Base-by-base conservation (phyloP, 371 early-diverging fungal species). In the Chytridium lagenaria region DNA sequence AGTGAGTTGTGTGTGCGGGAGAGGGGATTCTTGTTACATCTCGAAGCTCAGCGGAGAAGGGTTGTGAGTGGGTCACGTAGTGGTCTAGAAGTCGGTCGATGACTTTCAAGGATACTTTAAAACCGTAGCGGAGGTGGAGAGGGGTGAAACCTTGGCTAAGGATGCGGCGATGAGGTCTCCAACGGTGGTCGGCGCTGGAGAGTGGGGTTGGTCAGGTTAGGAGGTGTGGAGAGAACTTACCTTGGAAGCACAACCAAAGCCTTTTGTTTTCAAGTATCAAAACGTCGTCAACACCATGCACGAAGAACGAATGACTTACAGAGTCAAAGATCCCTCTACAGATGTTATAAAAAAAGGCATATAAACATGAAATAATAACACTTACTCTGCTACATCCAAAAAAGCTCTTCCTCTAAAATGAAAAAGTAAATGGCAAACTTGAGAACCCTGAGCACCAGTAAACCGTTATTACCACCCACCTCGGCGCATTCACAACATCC, bases 201-300 rank as follows among this genome's bases (percentile, higher is more conserved):
- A n/a, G n/a, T n/a, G 7, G 19, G 44, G 44, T 44, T 44, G 44
- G 44, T 61, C 23, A 33, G 16, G 3, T 61, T 37, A 7, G 16
- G 3, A 2, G 61, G 30, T 33, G 36, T 16, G 19, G n/a, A 26
- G 57, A 7, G 30, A 55, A 61, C 34, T 61, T 61, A 61, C 61
- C 5, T 61, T 61, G 61, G 61, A 15, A 61, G 3, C 61, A 34
- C 61, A 61, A 61, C 16, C 30, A 61, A 34, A 61, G 61, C 61
- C 36, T 61, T 12, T 44, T 44, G 19, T 7, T 44, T 44, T 44
- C 19, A 12, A 44, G 44, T 44, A 44, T 7, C 44, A 19, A 44
- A 19, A 44, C n/a, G n/a, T n/a, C n/a, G n/a, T n/a, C n/a, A n/a
- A n/a, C n/a, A n/a, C n/a, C n/a, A n/a, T n/a, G n/a, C 44, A 44